Conservation (phyloP, 352 stramenopile species). For the Globisporangium lucens region DNA sequence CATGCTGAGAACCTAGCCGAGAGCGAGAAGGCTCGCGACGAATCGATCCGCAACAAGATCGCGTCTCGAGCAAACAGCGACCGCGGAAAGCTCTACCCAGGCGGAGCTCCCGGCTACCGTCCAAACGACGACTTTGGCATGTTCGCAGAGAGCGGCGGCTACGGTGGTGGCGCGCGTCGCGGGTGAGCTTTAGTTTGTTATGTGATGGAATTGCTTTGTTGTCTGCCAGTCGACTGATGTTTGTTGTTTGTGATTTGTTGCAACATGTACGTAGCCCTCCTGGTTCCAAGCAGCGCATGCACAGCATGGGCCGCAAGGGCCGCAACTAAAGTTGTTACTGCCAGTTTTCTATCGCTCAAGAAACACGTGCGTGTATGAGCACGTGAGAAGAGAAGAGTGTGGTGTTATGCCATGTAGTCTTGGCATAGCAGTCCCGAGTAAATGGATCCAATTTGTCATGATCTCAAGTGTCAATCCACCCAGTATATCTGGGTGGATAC, state of each 20-base stretch:
- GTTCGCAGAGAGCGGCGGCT: constrained; percentile 33
- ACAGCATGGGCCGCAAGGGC: constrained; percentile 52
- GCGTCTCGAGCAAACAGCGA: constrained; percentile 43
- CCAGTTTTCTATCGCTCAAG: background rate
- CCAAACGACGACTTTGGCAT: constrained; percentile 41
- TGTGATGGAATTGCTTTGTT: background rate
- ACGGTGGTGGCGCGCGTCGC: constrained; percentile 33
- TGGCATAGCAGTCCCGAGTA: background rate
- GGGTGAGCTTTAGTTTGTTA: constrained; percentile 24
- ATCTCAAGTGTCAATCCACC: no score
- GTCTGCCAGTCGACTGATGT: background rate
- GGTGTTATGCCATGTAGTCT: background rate
- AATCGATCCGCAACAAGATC: constrained; percentile 55
- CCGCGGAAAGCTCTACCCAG: constrained; percentile 34
- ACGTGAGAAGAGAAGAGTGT: background rate
- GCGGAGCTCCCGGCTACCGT: constrained; percentile 27
- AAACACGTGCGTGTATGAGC: background rate
- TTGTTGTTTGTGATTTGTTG: background rate
- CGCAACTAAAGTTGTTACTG: constrained; percentile 32
- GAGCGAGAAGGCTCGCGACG: constrained; percentile 45
- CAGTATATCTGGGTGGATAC: no score
- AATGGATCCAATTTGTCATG: background rate
- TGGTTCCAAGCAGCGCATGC: constrained; percentile 41
- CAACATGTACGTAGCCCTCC: constrained; percentile 5
- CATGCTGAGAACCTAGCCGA: constrained; percentile 54